These are phyloP conservation scores for Phytophthora pluvialis DNA, from an alignment of 352 stramenopile species.

Conservation along the genomic window DNA sequence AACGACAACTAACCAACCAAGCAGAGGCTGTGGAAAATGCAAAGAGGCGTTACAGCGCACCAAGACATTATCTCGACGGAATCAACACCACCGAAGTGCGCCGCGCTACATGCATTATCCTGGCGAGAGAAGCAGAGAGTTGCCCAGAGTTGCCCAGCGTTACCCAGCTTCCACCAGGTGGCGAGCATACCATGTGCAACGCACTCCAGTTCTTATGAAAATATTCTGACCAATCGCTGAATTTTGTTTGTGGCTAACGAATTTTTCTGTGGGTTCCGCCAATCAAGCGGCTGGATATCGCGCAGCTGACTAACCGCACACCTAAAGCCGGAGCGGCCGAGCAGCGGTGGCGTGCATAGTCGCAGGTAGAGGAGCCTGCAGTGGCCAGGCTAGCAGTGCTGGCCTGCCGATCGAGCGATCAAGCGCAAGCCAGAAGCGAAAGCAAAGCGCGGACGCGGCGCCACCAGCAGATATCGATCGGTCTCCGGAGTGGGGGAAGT, in stretches of 20 bases:
- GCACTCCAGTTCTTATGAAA: slow-evolving; percentile 28
- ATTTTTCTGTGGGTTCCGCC: slow-evolving; percentile 6
- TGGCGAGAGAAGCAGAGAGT: slow-evolving; percentile 6
- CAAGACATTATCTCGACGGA: neutral
- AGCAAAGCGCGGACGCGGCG: slow-evolving; percentile 28
- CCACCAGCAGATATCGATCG: slow-evolving; percentile 25
- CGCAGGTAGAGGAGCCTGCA: slow-evolving; percentile 23
- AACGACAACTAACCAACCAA: neutral
- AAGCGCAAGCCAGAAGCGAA: slow-evolving; percentile 21
- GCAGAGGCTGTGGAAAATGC: neutral
- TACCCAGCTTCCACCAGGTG: slow-evolving; percentile 21
- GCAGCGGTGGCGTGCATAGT: slow-evolving; percentile 20
- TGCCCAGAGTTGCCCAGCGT: slow-evolving; percentile 6
- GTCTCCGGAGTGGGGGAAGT: slow-evolving; percentile 24
- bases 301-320: slow-evolving; percentile 5
- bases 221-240: slow-evolving; percentile 21
- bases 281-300: slow-evolving; percentile 15
- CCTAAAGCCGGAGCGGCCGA: slow-evolving; percentile 32
- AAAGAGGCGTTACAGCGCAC: neutral
- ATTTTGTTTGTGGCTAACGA: slow-evolving; percentile 7
- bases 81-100: slow-evolving; percentile 12
- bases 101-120: slow-evolving; percentile 6
- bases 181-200: slow-evolving; percentile 21
- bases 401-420: slow-evolving; percentile 26
- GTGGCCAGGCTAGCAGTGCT: too few species aligned